Evolutionary conservation across 768 basidiomycete genomes (phyloP), one percentile per base, ranked within the genome.

Genomic region (Macrolepiota dolichaula): DNA sequence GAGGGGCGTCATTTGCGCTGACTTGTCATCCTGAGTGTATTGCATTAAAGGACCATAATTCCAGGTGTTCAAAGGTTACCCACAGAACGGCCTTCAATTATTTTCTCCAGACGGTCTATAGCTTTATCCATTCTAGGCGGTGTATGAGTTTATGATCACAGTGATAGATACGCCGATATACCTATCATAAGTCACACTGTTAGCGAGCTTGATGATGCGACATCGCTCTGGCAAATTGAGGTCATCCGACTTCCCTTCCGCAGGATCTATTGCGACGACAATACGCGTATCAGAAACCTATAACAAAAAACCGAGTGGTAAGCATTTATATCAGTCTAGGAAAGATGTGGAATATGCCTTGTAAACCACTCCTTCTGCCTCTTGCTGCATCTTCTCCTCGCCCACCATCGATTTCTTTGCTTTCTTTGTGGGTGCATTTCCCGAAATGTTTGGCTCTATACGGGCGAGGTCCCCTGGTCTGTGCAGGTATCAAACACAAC

Each of bases 171-270:
- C 10, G 46, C 2, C 38, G 29, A 35, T 63, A 46, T 70, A 85
- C 91, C 95, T 82, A 67, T 95, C 93, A 70, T 91, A 95, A 0
- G 96, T 98, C 15, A 92, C 86, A 57, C 88, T 94, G 66, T 98
- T 98, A 12, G 94, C 94, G 1, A 96, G 79, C 69, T 98, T 98
- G 55, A 98, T 71, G 54, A 95, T 75, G 17, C 92, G 81, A 73
- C 94, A 92, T 53, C 90, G 81, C 67, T 96, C 94, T 5, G 94
- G 92, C 0, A 97, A 71, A 66, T 94, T 90, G 12, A 92, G 74
- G 52, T 92, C 89, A 49, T 85, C 82, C 52, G 80, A 79, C 35
- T 74, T 76, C 1, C 80, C 76, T 53, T 89, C 87, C 15, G 84
- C 79, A 12, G 82, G 71, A 67, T 92, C 87, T 17, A 94, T 75